Evolutionary conservation across 257 asterid species (phyloP).

Genomic region (Eustoma russellianum): DNA sequence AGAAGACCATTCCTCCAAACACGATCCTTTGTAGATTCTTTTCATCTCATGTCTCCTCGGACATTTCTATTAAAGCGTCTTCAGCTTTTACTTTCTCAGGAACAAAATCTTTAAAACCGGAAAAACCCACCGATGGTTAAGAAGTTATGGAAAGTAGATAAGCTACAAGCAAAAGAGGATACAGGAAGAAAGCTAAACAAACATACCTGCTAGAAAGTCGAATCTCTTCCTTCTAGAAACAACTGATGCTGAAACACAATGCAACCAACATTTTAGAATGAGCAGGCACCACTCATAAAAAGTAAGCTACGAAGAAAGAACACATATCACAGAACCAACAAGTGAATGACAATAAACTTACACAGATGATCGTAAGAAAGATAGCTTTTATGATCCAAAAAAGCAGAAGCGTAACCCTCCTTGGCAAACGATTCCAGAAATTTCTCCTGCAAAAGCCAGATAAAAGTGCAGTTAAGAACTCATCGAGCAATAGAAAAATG

Average conservation of each 20-base stretch:
- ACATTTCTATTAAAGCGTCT: constrained; percentile 48
- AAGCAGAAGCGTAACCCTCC: constrained; percentile 71
- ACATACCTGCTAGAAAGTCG: constrained; percentile 64
- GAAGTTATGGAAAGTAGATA: no score
- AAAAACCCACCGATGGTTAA: no score
- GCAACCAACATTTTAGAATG: neutral
- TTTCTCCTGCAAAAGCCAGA: constrained; percentile 62
- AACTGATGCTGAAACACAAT: constrained; percentile 53
- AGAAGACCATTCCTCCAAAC: no score
- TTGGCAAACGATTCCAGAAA: constrained; percentile 62
- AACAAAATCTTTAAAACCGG: constrained; percentile 39
- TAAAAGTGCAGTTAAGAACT: neutral
- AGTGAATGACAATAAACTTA: constrained; percentile 22
- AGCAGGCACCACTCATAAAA: neutral
- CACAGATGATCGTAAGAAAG: constrained; percentile 65
- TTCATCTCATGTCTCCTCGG: constrained; percentile 13
- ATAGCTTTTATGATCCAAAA: constrained; percentile 43
- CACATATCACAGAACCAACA: neutral
- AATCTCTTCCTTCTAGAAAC: constrained; percentile 55
- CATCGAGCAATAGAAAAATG: neutral
- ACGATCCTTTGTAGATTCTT: no score
- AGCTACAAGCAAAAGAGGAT: no score
- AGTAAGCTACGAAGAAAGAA: neutral
- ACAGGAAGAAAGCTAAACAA: neutral
- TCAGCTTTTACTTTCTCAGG: constrained; percentile 78